Evolutionary conservation across 768 basidiomycete genomes (phyloP).

Genomic region (Pleurotus eryngii): DNA sequence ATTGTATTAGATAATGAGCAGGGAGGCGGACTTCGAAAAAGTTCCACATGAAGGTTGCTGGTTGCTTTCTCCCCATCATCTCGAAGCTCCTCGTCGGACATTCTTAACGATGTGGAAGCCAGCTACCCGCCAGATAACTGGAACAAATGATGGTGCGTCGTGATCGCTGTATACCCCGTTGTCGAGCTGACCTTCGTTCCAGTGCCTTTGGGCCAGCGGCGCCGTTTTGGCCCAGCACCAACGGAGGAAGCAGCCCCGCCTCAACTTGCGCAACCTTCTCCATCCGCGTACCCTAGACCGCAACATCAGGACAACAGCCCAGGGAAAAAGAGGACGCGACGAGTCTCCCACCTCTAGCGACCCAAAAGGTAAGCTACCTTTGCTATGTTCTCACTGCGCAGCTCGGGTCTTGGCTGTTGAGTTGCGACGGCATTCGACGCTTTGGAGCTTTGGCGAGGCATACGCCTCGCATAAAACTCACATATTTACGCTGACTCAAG

Average conservation of each 20-base stretch:
- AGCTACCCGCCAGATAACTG: slow-evolving; percentile 84
- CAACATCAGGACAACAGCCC: slow-evolving; percentile 48
- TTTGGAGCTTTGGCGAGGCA: slow-evolving; percentile 18
- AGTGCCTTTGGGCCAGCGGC: slow-evolving; percentile 84
- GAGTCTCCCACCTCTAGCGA: slow-evolving; percentile 61
- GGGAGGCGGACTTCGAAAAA: slow-evolving; percentile 29
- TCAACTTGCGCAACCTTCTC: slow-evolving; percentile 83
- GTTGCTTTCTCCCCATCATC: slow-evolving; percentile 25
- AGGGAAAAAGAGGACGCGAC: slow-evolving; percentile 62
- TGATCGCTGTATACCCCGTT: slow-evolving; percentile 7
- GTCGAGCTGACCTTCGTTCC: slow-evolving; percentile 16
- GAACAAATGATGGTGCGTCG: slow-evolving; percentile 87
- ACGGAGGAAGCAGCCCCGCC: slow-evolving; percentile 79
- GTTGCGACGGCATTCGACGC: slow-evolving; percentile 17
- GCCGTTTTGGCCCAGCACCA: slow-evolving; percentile 88
- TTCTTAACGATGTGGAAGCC: slow-evolving; percentile 72
- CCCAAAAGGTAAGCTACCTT: slow-evolving; percentile 65
- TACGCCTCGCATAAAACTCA: slow-evolving; percentile 22
- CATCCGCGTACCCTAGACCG: slow-evolving; percentile 78
- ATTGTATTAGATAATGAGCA: not conserved
- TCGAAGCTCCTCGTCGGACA: slow-evolving; percentile 16
- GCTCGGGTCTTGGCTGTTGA: slow-evolving; percentile 14
- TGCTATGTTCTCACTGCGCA: slow-evolving; percentile 10
- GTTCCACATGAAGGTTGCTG: slow-evolving; percentile 9
- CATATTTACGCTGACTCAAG: slow-evolving; percentile 34